Evolutionary conservation across 1,284 basidiomycete genomes (phyloP).

Genomic region (Ceratobasidium sp.): DNA sequence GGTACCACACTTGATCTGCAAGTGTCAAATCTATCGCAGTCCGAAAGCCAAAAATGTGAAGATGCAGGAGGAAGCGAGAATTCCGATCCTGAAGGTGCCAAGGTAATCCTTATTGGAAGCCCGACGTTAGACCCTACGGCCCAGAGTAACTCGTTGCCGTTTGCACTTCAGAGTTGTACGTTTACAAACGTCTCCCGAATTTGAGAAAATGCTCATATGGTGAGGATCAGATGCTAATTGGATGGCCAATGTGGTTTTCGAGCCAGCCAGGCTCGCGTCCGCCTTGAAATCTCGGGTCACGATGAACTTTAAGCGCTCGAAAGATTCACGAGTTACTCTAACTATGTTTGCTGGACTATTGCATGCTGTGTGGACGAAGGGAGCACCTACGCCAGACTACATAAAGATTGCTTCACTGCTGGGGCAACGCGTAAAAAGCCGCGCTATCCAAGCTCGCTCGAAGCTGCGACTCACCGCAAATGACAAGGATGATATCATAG

Average conservation of each 20-base stretch:
- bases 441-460: background rate
- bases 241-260: too few relatives aligned
- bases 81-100: background rate
- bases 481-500: too few relatives aligned
- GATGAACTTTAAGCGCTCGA: constrained; percentile 1
- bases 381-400: background rate
- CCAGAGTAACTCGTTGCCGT: background rate
- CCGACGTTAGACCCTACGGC: background rate
- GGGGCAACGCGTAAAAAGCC: background rate
- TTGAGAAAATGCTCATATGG: background rate
- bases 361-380: background rate
- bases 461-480: too few relatives aligned
- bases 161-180: background rate
- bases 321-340: constrained; percentile 10
- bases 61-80: background rate
- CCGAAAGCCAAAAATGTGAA: too few relatives aligned
- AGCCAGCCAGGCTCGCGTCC: too few relatives aligned
- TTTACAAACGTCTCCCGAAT: background rate
- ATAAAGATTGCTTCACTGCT: background rate
- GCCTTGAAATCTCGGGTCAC: too few relatives aligned
- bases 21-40: too few relatives aligned
- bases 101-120: background rate
- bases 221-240: background rate
- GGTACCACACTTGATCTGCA: too few relatives aligned
- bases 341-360: constrained; percentile 5